Base-by-base conservation (phyloP, 202 grass and related monocot genomes). In the Schoenoplectus tabernaemontani region DNA sequence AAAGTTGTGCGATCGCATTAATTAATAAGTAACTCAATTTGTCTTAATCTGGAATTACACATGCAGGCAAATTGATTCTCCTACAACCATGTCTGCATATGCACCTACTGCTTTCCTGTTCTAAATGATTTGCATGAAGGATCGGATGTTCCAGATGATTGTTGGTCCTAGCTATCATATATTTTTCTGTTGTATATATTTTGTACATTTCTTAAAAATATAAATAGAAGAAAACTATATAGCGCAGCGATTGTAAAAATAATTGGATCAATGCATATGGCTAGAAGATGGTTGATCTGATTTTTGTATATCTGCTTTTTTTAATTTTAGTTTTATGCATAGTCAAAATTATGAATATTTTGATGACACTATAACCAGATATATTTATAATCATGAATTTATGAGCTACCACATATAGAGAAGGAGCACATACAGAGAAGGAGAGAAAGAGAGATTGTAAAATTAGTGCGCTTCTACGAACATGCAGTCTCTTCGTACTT, bases 21-120 rank as follows among this genome's bases (percentile, higher is more conserved):
- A 48, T 64, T n/a, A 48, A 54, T 75, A 34, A 16, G 7, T 75
- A 4, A 53, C 2, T 51, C 6, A 56, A 6, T 19, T 34, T 50
- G 41, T 48, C 19, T 65, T 24, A 44, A 41, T 64, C 23, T 56
- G 30, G 34, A 47, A 41, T 28, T 28, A 39, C 39, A 41, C 66
- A 59, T 34, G 36, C 72, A 95, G 89, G 85, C 81, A 90, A 58
- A 78, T 87, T 5, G 87, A 95, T 60, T 82, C 22, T 8, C 34
- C 92, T 57, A 72, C 81, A 39, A 87, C 85, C 0, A 62, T 89
- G 87, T 85, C 83, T 73, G 85, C 83, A 51, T 89, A 89, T 36
- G 76, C 89, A 59, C 92, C 92, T 76, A 87, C 87, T 57, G 83
- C 92, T 50, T 96, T 67, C 78, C 69, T 96, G n/a, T 96, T 95